Percentiles rank a stretch among this genome's conserved stretches.
phyloP scores from a whole-genome alignment of 164 flowering plant species.

The Chloranthus sessilifolius region DNA sequence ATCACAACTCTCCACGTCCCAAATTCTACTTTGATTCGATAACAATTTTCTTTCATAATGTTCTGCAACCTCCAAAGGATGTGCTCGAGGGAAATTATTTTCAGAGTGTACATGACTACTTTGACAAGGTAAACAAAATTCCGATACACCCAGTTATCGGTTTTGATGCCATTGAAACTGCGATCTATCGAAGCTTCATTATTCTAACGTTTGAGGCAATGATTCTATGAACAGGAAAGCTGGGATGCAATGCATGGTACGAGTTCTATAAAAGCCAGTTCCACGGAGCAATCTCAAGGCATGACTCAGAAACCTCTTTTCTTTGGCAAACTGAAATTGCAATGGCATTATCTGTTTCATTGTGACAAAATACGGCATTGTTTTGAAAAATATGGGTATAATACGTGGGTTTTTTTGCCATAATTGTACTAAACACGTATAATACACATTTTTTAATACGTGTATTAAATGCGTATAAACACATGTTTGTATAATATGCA shows the following conservation, averaged over 20 bases:
- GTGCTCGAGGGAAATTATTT: constrained; percentile 40
- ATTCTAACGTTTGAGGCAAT: constrained; percentile 5
- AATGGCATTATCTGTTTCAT: too few relatives aligned
- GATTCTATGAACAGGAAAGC: constrained; percentile 43
- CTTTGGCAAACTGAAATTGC: neutral
- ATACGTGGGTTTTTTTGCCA: too few relatives aligned
- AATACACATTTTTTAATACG: too few relatives aligned
- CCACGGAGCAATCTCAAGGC: constrained; percentile 42
- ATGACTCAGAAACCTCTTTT: constrained; percentile 14
- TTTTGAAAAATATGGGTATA: too few relatives aligned
- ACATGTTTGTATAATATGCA: too few relatives aligned
- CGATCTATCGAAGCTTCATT: constrained; percentile 1
- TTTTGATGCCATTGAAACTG: constrained; percentile 5
- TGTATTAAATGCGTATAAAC: too few relatives aligned
- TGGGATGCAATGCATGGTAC: constrained; percentile 44
- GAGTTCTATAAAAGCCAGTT: constrained; percentile 23
- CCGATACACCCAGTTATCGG: neutral
- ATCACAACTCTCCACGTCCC: constrained; percentile 95
- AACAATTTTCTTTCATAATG: constrained; percentile 87
- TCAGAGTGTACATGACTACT: constrained; percentile 41
- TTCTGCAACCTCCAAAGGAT: constrained; percentile 84
- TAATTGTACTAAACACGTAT: too few relatives aligned
- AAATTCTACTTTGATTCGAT: constrained; percentile 92
- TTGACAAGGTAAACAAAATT: constrained; percentile 51
- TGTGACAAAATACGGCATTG: too few relatives aligned